Base-by-base conservation (phyloP, 768 basidiomycete species). In the Leccinum pellstonianum region DNA sequence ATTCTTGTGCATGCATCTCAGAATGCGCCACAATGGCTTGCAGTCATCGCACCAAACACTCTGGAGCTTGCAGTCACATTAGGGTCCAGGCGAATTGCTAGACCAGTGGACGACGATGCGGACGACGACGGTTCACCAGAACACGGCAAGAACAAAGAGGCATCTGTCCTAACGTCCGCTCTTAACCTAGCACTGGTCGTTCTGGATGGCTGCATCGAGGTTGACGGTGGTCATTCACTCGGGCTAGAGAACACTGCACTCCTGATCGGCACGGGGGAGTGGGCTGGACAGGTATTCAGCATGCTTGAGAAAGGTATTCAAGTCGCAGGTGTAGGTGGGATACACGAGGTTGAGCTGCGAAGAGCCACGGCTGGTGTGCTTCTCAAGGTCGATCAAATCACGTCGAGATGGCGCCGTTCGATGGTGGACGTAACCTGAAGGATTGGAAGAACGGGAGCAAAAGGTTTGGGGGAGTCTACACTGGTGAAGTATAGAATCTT, bases 31-130 rank as follows among this genome's bases (percentile, higher is more conserved):
- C 86, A 90, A 60, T 98, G 91, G 87, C 76, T 94, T 48, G 80
- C 86, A 7, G 79, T 96, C 10, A 77, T 97, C 53, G 91, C 87
- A 3, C 94, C 95, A 0, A 87, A 91, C 63, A 79, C 87, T 4
- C 73, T 98, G 55, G 93, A 96, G 67, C 79, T 98, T 21, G 93
- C 93, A 1, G 75, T 95, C 23, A 87, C 89, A 0, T 65, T 96
- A 31, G 93, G 93, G 0, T 86, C 86, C 6, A 78, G 81, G 51
- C 86, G 86, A 8, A 72, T 88, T 29, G 83, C 86, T 17, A 72
- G 66, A 61, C 69, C 76, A 7, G 62, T 57, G n/a, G 73, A 75
- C 4, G 73, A 74, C 10, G 77, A 77, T 38, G 62, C 63, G 31
- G 76, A 33, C 11, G 33, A 72, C 12, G 57, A 61, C 10, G 71